Base-by-base conservation (phyloP, 2,329 filamentous ascomycete genomes). In the Pochonia chlamydosporia region DNA sequence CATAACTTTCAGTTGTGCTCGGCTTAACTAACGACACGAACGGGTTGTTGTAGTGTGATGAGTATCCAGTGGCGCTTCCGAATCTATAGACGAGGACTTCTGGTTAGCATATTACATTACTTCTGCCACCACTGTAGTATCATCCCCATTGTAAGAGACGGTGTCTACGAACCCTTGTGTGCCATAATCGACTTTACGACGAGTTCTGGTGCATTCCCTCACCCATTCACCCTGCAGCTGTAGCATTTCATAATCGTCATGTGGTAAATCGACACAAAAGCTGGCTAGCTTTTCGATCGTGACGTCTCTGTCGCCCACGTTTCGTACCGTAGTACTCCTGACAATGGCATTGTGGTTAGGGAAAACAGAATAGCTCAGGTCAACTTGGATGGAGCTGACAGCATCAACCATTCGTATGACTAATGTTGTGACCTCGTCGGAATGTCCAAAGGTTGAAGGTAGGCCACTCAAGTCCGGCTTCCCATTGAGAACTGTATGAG, bases 171-270 rank as follows among this genome's bases (percentile, higher is more conserved):
- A 76, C 76, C 76, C 71, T 56, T 79, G 76, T 0, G 65, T 64
- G 6, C 81, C 81, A 43, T 74, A 81, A 21, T 79, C 74, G 2
- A 84, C 70, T 49, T 73, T 75, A 30, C 79, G 66, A 43, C 76
- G 71, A 43, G 76, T 71, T 3, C 74, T 70, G 28, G 73, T 74
- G 20, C 74, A 74, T 56, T 85, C 82, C 14, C 78, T 64, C 0
- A 76, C 70, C 82, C 82, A 85, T 49, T 85, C 82, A 1, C 82
- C 82, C 2, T 75, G 70, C 1, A 84, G 67, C 54, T 81, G 75
- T 44, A 85, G 66, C 72, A 85, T 76, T 18, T 85, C 78, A 13
- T 82, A 65, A 7, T 85, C 78, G 20, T 76, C 67, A 44, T 76
- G 78, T 0, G 80, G 79, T 35, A 82, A 65, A 49, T 85, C 82